A percentile compares a stretch with the other conserved stretches of the same genome.
These are phyloP conservation scores for Panellus pusillus DNA, from an alignment of 768 basidiomycete genomes.

Conservation along the genomic window DNA sequence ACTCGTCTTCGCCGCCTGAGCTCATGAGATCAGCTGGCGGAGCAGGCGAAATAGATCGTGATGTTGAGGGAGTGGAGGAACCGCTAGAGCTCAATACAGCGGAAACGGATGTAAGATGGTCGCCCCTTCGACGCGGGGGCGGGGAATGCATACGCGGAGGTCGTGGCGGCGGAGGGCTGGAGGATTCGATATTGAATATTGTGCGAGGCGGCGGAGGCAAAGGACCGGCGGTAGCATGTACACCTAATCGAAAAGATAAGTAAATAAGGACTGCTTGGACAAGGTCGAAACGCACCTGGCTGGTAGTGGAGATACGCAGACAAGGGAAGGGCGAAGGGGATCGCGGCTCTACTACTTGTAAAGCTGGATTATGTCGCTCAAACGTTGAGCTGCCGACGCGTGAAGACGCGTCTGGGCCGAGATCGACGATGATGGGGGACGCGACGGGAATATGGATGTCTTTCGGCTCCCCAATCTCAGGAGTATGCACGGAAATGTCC, in stretches of 20 bases:
- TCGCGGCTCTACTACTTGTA: constrained; percentile 25
- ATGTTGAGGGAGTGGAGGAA: constrained; percentile 23
- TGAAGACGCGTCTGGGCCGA: constrained; percentile 34
- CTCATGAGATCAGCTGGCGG: not conserved
- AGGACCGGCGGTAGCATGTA: constrained; percentile 73
- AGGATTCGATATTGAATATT: constrained; percentile 45
- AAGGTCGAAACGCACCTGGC: constrained; percentile 43
- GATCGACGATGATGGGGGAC: constrained; percentile 56
- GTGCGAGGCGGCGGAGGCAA: constrained; percentile 70
- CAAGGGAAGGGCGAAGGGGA: constrained; percentile 21
- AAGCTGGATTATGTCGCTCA: constrained; percentile 23
- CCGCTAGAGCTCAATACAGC: constrained; percentile 40
- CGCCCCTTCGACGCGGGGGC: constrained; percentile 41
- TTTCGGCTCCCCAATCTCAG: constrained; percentile 62
- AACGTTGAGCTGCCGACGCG: constrained; percentile 25
- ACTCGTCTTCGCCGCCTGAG: constrained; percentile 11
- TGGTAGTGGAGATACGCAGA: constrained; percentile 60
- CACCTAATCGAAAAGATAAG: constrained; percentile 31
- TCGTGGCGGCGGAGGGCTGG: constrained; percentile 54
- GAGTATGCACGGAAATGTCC: constrained; percentile 48
- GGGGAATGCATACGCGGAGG: constrained; percentile 61
- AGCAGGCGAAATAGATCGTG: constrained; percentile 17
- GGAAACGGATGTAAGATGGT: constrained; percentile 56
- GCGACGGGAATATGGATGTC: constrained; percentile 61
- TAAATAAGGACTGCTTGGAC: not conserved